phyloP scores from a whole-genome alignment of 768 basidiomycete species.

The Suillus discolor region DNA sequence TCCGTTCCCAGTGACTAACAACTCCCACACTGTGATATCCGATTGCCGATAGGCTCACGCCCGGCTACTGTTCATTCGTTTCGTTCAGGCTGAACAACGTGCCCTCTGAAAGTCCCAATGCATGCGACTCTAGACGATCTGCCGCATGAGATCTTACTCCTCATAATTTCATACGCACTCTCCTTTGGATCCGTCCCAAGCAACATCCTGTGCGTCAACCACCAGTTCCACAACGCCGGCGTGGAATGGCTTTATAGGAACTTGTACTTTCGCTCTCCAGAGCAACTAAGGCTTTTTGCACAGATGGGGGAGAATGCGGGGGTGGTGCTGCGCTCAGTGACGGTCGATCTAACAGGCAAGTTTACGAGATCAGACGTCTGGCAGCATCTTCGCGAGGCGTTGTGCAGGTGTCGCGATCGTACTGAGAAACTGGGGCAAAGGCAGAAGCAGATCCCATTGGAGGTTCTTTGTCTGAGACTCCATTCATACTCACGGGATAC shows the following conservation, averaged over 20 bases:
- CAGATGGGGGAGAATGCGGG: constrained; percentile 13
- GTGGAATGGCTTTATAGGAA: constrained; percentile 26
- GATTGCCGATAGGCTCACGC: not conserved
- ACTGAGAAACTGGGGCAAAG: not conserved
- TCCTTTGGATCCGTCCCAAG: constrained; percentile 18
- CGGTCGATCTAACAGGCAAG: constrained; percentile 33
- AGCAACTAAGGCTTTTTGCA: constrained; percentile 25
- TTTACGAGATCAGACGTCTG: constrained; percentile 30
- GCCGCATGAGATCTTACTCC: constrained; percentile 25
- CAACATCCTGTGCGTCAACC: constrained; percentile 25
- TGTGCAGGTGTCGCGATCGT: constrained; percentile 28
- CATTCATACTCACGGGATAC: constrained; percentile 40
- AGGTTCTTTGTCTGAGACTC: constrained; percentile 38
- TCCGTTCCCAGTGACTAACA: not conserved
- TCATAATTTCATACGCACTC: constrained; percentile 21
- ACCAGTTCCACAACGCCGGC: constrained; percentile 23
- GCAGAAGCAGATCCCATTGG: constrained; percentile 22
- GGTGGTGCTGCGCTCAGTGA: constrained; percentile 30
- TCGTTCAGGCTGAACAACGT: not conserved
- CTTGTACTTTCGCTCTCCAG: constrained; percentile 25
- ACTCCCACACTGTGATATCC: not conserved
- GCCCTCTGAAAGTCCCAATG: not conserved
- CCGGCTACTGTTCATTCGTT: not conserved
- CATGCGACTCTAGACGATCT: constrained; percentile 17
- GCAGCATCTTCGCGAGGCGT: constrained; percentile 24